Base-by-base conservation (phyloP, 805 yeast species). In the Myxozyma mucilagina region DNA sequence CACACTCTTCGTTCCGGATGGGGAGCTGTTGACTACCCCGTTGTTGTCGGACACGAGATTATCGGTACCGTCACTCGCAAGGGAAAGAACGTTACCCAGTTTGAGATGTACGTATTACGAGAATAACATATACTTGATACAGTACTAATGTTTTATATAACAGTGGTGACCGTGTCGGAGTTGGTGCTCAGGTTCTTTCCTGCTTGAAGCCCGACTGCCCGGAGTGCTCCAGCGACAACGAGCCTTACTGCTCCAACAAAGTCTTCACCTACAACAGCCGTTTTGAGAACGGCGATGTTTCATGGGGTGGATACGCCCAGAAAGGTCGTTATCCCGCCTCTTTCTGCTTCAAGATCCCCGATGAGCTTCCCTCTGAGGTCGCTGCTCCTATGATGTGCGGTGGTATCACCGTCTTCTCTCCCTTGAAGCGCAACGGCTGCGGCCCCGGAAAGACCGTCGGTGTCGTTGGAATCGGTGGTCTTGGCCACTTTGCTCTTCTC, bases 311-410 rank as follows among this genome's bases (percentile, higher is more conserved):
- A 16, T 85, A 85, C 73, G 79, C 89, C n/a, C 79, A 84, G 49
- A 84, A 84, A 73, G 79, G 85, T 45, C 69, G 71, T 11, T 84
- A 84, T 53, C 81, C 84, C 72, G 87, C 85, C 72, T 78, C 80
- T 60, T 84, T 84, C 71, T 86, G 80, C 2, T 80, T 87, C 75
- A 84, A 83, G 50, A 81, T 87, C 60, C 92, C 93, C 48, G 82
- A 82, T 13, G 72, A 67, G 14, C 68, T 85, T 45, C 77, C 80
- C 41, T 76, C 82, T 48, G 82, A 78, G 39, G 75, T 78, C 32
- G 89, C 84, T 34, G 91, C 90, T 3, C 91, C 92, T 55, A 75
- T 87, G 75, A 75, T 87, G 76, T 87, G 93, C 77, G 93, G 90
- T 58, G 93, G 93, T 57, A 76, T 86, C 71, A 87, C 93, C 11